Evolutionary conservation across 2,329 filamentous ascomycete species (phyloP).

Genomic region (Aplosporella prunicola): DNA sequence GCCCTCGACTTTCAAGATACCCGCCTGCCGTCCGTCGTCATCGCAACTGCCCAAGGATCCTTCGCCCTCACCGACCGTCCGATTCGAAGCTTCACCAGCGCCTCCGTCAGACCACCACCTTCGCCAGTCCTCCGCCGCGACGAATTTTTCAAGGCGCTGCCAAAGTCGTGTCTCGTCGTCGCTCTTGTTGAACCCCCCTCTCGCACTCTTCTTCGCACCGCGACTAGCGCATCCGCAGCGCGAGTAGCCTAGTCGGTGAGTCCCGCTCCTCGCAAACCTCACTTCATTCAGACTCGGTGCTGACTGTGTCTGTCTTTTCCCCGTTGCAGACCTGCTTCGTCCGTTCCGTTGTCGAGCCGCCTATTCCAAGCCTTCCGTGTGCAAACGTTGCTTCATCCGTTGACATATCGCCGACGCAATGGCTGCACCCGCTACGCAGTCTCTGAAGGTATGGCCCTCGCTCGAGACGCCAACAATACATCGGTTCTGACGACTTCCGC

Average conservation of each 20-base stretch:
- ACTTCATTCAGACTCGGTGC: too few species aligned
- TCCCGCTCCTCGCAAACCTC: slow-evolving; percentile 1
- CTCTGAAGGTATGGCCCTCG: slow-evolving; percentile 80
- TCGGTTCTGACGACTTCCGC: slow-evolving; percentile 23
- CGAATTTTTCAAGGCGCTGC: too few species aligned
- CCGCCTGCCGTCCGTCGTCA: slow-evolving; percentile 3
- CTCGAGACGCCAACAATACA: not conserved
- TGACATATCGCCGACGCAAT: slow-evolving; percentile 37
- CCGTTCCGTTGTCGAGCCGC: too few species aligned
- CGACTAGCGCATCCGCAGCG: slow-evolving; percentile 8
- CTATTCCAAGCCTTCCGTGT: too few species aligned
- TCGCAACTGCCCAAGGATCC: slow-evolving; percentile 2
- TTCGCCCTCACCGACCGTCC: slow-evolving; percentile 8
- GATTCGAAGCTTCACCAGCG: slow-evolving; percentile 2
- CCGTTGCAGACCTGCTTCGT: too few species aligned
- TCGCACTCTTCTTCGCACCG: too few species aligned
- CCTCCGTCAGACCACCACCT: slow-evolving; percentile 9
- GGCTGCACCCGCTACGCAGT: slow-evolving; percentile 82
- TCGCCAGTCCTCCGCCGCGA: too few species aligned
- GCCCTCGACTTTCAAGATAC: too few species aligned
- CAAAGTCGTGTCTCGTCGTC: too few species aligned
- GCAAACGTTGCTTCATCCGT: too few species aligned
- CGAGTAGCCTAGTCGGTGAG: slow-evolving; percentile 7
- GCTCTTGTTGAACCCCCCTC: too few species aligned
- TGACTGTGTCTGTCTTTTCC: too few species aligned